Conservation (phyloP, 345 rosid genomes). For the Syzygium grande region DNA sequence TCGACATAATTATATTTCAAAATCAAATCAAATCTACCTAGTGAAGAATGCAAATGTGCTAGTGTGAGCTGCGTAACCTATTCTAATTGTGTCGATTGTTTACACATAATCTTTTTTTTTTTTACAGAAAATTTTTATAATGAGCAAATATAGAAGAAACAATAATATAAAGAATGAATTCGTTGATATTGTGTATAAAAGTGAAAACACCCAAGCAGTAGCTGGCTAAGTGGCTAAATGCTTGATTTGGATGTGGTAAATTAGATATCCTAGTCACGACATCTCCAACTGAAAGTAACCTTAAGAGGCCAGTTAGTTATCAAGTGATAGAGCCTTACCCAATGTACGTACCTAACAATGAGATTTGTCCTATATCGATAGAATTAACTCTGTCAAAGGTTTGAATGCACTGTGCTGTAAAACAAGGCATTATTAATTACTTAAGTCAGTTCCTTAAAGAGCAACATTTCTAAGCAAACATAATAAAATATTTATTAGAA, state of each 20-base stretch:
- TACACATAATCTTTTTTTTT: not conserved
- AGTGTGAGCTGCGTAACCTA: rapidly evolving
- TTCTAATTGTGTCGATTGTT: no score
- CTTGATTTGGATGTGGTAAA: not conserved
- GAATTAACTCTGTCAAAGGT: not conserved
- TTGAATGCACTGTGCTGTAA: not conserved
- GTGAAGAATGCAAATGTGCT: not conserved
- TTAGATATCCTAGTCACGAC: not conserved
- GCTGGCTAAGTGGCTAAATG: not conserved
- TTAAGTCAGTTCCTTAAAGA: no score
- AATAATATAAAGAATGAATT: not conserved
- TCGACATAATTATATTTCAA: no score
- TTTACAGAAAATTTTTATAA: no score
- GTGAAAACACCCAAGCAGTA: not conserved
- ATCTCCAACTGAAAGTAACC: not conserved
- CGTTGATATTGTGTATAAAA: no score
- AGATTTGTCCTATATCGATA: rapidly evolving
- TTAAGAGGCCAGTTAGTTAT: not conserved
- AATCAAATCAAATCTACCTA: not conserved
- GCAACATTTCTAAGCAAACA: not conserved
- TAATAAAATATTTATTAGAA: not conserved
- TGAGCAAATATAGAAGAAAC: not conserved
- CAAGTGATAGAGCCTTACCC: not conserved
- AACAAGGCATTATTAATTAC: no score
- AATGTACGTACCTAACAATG: no score